Evolutionary conservation across 2,329 filamentous ascomycete species (phyloP).

Genomic region (Paracamarosporium sp.): DNA sequence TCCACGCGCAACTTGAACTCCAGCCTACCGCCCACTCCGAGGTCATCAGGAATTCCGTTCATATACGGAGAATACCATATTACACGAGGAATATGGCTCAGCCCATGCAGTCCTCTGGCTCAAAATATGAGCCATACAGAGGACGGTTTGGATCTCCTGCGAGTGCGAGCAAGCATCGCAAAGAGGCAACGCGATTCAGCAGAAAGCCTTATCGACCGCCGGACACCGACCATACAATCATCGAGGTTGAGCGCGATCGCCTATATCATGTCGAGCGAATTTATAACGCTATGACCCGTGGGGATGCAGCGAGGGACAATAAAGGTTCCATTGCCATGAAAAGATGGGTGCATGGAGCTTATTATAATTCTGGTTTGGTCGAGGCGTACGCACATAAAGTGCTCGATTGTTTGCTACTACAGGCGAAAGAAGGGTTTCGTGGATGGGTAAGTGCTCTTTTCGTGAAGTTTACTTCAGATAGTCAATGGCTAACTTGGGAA

Average conservation of each 20-base stretch:
- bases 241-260: constrained; percentile 25
- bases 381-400: constrained; percentile 44
- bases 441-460: constrained; percentile 26
- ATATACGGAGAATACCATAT: constrained; percentile 11
- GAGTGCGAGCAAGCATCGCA: constrained; percentile 32
- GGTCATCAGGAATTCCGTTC: constrained; percentile 1
- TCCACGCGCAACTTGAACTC: constrained; percentile 15
- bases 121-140: constrained; percentile 28
- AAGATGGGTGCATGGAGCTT: constrained; percentile 38
- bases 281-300: constrained; percentile 41
- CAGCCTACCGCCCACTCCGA: constrained; percentile 12
- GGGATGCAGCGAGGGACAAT: constrained; percentile 39
- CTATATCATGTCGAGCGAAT: constrained; percentile 29
- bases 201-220: constrained; percentile 34
- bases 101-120: constrained; percentile 1
- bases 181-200: constrained; percentile 30
- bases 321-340: constrained; percentile 38
- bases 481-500: neutral
- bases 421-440: constrained; percentile 39
- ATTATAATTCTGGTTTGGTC: constrained; percentile 36
- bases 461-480: too few species aligned
- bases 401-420: constrained; percentile 37
- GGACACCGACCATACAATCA: constrained; percentile 29
- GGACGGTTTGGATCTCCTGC: constrained; percentile 25
- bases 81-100: constrained; percentile 10